Conservation (phyloP, 441 rosid species). For the Manihot esculenta region DNA sequence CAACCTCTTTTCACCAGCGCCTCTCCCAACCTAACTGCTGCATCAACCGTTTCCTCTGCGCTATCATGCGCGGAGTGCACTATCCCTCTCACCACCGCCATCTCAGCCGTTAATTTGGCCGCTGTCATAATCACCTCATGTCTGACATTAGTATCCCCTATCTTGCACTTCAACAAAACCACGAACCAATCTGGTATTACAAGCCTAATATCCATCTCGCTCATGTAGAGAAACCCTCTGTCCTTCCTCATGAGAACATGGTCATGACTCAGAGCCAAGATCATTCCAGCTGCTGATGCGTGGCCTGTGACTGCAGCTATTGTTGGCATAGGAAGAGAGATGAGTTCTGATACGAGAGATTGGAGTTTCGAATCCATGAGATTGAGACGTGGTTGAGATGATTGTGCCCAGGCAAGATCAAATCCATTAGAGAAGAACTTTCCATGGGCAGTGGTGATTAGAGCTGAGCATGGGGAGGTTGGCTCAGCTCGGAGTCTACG, state of each 20-base stretch:
- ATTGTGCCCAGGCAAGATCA: slow-evolving; percentile 49
- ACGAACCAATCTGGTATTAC: slow-evolving; percentile 40
- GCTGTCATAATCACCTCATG: slow-evolving; percentile 49
- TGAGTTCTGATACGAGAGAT: slow-evolving; percentile 42
- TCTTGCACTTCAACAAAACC: slow-evolving; percentile 39
- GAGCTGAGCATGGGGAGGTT: slow-evolving; percentile 38
- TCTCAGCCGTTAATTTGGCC: slow-evolving; percentile 50
- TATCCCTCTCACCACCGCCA: slow-evolving; percentile 41
- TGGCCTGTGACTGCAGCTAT: slow-evolving; percentile 72
- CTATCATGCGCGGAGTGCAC: slow-evolving; percentile 42
- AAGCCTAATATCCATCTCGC: slow-evolving; percentile 58
- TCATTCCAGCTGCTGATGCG: slow-evolving; percentile 61
- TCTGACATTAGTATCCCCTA: slow-evolving; percentile 39
- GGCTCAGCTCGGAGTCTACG: slow-evolving; percentile 35
- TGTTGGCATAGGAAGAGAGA: slow-evolving; percentile 74
- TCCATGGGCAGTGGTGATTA: slow-evolving; percentile 61
- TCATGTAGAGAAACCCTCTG: slow-evolving; percentile 69
- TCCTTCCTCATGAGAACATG: slow-evolving; percentile 62
- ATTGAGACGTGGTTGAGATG: slow-evolving; percentile 23
- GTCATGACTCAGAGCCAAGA: slow-evolving; percentile 62
- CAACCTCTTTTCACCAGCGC: slow-evolving; percentile 35
- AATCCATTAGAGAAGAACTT: slow-evolving; percentile 75
- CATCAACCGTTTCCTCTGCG: slow-evolving; percentile 48
- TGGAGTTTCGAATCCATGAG: slow-evolving; percentile 40
- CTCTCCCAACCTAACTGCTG: slow-evolving; percentile 48